phyloP scores from a whole-genome alignment of 1,139 yeast species.

The Pneumocystis oryctolagi region DNA sequence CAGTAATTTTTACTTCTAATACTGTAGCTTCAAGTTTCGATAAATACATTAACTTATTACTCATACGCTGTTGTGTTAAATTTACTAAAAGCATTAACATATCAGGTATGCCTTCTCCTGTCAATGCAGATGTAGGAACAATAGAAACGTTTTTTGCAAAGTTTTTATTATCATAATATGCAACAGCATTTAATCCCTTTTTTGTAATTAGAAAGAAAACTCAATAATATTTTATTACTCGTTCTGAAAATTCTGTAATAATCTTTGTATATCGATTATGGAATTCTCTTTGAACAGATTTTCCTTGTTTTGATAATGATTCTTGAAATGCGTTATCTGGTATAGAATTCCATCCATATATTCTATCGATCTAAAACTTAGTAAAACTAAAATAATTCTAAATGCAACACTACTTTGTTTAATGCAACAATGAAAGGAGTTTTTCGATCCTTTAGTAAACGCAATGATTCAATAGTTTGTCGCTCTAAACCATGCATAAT shows the following conservation, averaged over 20 bases:
- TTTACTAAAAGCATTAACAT: slow-evolving; percentile 88
- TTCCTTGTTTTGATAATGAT: slow-evolving; percentile 65
- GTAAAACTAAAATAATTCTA: background rate
- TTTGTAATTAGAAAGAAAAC: background rate
- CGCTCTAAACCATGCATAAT: slow-evolving; percentile 98
- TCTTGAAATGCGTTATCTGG: slow-evolving; percentile 95
- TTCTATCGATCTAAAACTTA: slow-evolving; percentile 54
- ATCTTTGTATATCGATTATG: slow-evolving; percentile 74
- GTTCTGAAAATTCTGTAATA: slow-evolving; percentile 87
- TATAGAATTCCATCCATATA: slow-evolving; percentile 79
- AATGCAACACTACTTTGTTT: slow-evolving; percentile 37
- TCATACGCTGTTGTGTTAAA: slow-evolving; percentile 96
- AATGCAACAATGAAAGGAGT: slow-evolving; percentile 96
- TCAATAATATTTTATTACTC: slow-evolving; percentile 20
- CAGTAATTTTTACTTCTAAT: slow-evolving; percentile 94
- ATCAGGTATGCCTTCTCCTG: slow-evolving; percentile 99
- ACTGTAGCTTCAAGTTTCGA: slow-evolving; percentile 90
- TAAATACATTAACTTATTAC: slow-evolving; percentile 92
- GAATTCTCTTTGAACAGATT: slow-evolving; percentile 82
- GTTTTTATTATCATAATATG: slow-evolving; percentile 88
- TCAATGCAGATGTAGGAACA: slow-evolving; percentile 96
- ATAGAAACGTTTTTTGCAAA: slow-evolving; percentile 85
- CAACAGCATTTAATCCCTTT: slow-evolving; percentile 82
- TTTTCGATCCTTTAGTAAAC: slow-evolving; percentile 84
- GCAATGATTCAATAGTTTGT: slow-evolving; percentile 88